Evolutionary conservation across 441 rosid species (phyloP).

Genomic region (Pelargonium fulgidum): DNA sequence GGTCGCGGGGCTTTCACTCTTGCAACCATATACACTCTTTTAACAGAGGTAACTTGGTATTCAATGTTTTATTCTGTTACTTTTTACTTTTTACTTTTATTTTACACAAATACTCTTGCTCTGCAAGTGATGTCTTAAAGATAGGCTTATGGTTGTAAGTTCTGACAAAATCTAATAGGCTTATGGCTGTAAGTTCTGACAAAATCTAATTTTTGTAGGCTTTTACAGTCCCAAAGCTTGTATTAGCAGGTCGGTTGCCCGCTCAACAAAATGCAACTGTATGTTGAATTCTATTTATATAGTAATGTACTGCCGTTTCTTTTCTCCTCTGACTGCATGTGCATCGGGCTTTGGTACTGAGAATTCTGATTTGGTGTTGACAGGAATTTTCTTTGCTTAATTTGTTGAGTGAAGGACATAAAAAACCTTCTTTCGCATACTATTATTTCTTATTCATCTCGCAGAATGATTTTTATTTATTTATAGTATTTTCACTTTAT

Average conservation of each 20-base stretch:
- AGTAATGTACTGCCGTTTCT: slow-evolving; percentile 1
- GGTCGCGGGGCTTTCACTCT: slow-evolving; percentile 99
- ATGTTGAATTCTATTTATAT: slow-evolving; percentile 32
- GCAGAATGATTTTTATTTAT: not conserved
- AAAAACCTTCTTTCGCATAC: not conserved
- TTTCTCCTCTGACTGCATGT: slow-evolving; percentile 19
- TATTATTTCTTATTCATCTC: not conserved
- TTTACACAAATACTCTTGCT: slow-evolving; percentile 1
- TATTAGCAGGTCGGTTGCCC: slow-evolving; percentile 96
- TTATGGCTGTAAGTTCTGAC: slow-evolving; percentile 23
- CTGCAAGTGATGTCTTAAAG: slow-evolving; percentile 22
- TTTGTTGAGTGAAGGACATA: not conserved
- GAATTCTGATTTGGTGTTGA: not conserved
- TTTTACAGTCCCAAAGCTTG: slow-evolving; percentile 96
- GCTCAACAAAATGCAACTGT: slow-evolving; percentile 99
- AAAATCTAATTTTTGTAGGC: slow-evolving; percentile 48
- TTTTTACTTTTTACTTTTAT: not conserved
- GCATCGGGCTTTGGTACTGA: not conserved
- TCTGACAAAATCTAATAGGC: slow-evolving; percentile 46
- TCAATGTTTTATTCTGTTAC: slow-evolving; percentile 10
- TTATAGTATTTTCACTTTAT: slow-evolving; percentile 5
- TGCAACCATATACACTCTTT: slow-evolving; percentile 84
- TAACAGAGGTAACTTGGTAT: slow-evolving; percentile 62
- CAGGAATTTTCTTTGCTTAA: slow-evolving; percentile 4
- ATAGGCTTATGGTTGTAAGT: slow-evolving; percentile 4